phyloP scores from a whole-genome alignment of 495 filamentous ascomycete species.

The Daldinia decipiens region DNA sequence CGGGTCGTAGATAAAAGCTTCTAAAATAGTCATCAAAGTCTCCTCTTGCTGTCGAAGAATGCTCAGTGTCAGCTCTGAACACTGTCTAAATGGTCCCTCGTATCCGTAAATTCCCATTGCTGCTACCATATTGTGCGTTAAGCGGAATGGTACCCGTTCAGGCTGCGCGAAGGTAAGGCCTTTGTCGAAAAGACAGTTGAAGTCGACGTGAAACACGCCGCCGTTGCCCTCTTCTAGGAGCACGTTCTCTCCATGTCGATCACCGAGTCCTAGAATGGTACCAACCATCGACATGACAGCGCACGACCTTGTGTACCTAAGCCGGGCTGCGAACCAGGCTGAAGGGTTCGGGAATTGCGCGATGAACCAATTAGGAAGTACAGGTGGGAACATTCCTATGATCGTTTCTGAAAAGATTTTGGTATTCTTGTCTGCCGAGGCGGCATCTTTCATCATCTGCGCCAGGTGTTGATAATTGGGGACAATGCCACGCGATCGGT shows the following conservation, averaged over 20 bases:
- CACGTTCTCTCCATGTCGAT: constrained; percentile 98
- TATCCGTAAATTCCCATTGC: constrained; percentile 94
- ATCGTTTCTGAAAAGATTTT: constrained; percentile 76
- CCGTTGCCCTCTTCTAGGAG: constrained; percentile 94
- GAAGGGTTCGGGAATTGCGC: constrained; percentile 93
- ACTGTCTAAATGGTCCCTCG: constrained; percentile 91
- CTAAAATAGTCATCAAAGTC: constrained; percentile 94
- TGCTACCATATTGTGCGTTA: constrained; percentile 98
- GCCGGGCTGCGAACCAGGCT: constrained; percentile 89
- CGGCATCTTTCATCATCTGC: constrained; percentile 60
- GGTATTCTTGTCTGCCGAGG: constrained; percentile 57
- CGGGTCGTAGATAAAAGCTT: constrained; percentile 96
- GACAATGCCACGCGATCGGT: constrained; percentile 73
- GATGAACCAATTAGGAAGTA: constrained; percentile 94
- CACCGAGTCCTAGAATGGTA: constrained; percentile 91
- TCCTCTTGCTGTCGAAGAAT: constrained; percentile 92
- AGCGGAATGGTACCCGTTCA: constrained; percentile 94
- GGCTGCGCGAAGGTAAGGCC: constrained; percentile 95
- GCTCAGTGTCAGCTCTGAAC: constrained; percentile 84
- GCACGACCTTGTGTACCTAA: constrained; percentile 90
- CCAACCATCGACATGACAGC: constrained; percentile 99
- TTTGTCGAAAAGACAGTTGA: constrained; percentile 99
- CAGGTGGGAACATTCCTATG: constrained; percentile 73
- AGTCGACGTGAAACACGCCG: constrained; percentile 96
- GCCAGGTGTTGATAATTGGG: constrained; percentile 61